Base-by-base conservation (phyloP, 2,329 filamentous ascomycete species). In the Chrysoporthe deuterocubensis region DNA sequence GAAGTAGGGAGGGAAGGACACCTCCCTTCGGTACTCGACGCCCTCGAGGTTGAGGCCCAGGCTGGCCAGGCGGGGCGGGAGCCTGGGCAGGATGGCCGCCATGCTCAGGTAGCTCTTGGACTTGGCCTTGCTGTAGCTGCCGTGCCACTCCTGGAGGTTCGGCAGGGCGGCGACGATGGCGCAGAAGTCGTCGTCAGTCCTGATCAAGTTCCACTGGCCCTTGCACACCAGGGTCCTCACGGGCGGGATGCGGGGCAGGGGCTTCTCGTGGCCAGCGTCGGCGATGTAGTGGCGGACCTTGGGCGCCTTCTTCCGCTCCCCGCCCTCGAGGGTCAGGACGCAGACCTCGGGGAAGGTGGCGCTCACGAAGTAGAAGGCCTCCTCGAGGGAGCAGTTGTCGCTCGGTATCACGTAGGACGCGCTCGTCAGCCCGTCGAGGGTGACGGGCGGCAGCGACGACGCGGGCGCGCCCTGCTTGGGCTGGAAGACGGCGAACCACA, bases 401-500 rank as follows among this genome's bases (percentile, higher is more conserved):
- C 83, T 82, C 0, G 88, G 87, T 7, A 89, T 76, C 18, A 84
- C 83, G 72, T 90, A 90, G 9, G 83, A 84, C 4, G 87, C 83
- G 56, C 83, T 84, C n/a, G 84, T 84, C 66, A 87, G 78, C 42
- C 85, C 85, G 68, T 87, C 84, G 52, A 82, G 81, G 2, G 84
- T 85, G n/a, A 87, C 82, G 0, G 82, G 85, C 8, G 85, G 85
- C 11, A 86, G 76, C 1, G 82, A 81, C 26, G 81, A 71, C 4
- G 80, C 78, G 52, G 80, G 73, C 5, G 83, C 78, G 11, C 81
- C 78, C 67, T 82, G 81, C 66, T 83, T 85, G 26, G 86, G 87
- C 71, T 89, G 85, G 73, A 91, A 93, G 52, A 93, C 90, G 3
- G 91, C 91, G 70, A 93, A 91, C 90, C 91, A 93, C 54, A 93